phyloP scores from a whole-genome alignment of 2,329 filamentous ascomycete genomes.

The Hypocrella siamensis region DNA sequence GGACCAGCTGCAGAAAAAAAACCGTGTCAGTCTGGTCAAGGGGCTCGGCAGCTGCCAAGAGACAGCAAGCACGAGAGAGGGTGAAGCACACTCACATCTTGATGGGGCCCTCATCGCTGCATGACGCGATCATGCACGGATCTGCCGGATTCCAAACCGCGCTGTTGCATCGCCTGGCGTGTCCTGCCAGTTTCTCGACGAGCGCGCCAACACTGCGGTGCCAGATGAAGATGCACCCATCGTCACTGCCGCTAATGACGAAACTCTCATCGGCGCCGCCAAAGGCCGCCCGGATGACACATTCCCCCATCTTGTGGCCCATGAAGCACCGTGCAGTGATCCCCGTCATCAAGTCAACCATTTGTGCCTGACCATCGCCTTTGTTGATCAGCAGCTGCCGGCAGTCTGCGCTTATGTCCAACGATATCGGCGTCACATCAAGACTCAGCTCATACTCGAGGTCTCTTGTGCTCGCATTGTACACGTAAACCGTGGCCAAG shows the following conservation, averaged over 20 bases:
- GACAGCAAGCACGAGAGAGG: background rate
- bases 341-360: constrained; percentile 62
- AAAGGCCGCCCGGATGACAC: constrained; percentile 67
- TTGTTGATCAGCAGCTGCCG: constrained; percentile 69
- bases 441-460: constrained; percentile 57
- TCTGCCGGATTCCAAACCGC: constrained; percentile 80
- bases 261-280: constrained; percentile 88
- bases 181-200: constrained; percentile 63
- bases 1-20: constrained; percentile 1
- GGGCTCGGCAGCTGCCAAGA: background rate
- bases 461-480: constrained; percentile 60
- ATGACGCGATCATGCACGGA: constrained; percentile 74
- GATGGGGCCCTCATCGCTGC: constrained; percentile 73
- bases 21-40: background rate
- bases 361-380: constrained; percentile 57
- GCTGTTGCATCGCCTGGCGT: constrained; percentile 63
- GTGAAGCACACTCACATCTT: constrained; percentile 52
- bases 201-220: constrained; percentile 66
- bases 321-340: constrained; percentile 59
- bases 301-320: constrained; percentile 61
- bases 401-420: constrained; percentile 73
- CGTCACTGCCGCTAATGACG: constrained; percentile 80
- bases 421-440: constrained; percentile 56
- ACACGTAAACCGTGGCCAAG: constrained; percentile 58
- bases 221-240: constrained; percentile 70